These are phyloP conservation scores for Abortiporus biennis DNA, from an alignment of 1,284 basidiomycete species.

Conservation along the genomic window DNA sequence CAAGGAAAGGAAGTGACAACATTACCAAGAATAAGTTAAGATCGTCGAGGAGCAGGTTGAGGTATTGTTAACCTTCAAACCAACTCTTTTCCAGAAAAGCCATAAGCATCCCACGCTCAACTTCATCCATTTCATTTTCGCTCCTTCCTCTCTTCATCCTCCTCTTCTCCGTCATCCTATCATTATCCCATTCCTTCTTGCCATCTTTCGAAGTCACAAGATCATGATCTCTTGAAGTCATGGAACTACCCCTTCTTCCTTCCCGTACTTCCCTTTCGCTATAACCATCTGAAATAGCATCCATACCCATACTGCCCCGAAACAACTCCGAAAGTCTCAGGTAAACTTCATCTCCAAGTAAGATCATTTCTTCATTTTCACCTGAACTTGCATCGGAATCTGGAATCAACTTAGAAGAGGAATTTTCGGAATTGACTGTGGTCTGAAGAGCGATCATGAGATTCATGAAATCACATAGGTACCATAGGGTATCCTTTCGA, in stretches of 20 bases:
- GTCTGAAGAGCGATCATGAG: not conserved
- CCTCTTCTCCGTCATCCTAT: too few relatives aligned
- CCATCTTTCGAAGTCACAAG: too few relatives aligned
- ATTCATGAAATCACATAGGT: constrained; percentile 1
- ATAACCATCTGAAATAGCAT: too few relatives aligned
- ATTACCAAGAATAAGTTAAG: too few relatives aligned
- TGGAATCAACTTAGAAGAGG: not conserved
- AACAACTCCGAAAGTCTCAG: constrained; percentile 5
- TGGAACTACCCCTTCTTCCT: not conserved
- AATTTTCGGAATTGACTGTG: not conserved
- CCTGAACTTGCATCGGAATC: not conserved
- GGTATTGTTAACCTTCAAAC: not conserved
- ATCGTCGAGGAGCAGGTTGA: too few relatives aligned
- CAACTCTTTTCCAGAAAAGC: constrained; percentile 4
- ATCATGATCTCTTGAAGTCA: too few relatives aligned
- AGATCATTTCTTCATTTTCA: not conserved
- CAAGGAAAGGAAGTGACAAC: too few relatives aligned
- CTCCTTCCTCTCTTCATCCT: too few relatives aligned
- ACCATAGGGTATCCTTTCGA: constrained; percentile 6
- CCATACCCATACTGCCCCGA: constrained; percentile 4
- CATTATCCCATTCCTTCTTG: too few relatives aligned
- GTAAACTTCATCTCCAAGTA: constrained; percentile 2
- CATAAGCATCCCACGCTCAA: constrained; percentile 3
- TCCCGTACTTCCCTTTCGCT: not conserved
- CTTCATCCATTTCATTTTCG: constrained; percentile 7